Percentiles rank a stretch among this genome's conserved stretches.
phyloP scores from a whole-genome alignment of 2,329 filamentous ascomycete species.

The Fusarium subtropicale region DNA sequence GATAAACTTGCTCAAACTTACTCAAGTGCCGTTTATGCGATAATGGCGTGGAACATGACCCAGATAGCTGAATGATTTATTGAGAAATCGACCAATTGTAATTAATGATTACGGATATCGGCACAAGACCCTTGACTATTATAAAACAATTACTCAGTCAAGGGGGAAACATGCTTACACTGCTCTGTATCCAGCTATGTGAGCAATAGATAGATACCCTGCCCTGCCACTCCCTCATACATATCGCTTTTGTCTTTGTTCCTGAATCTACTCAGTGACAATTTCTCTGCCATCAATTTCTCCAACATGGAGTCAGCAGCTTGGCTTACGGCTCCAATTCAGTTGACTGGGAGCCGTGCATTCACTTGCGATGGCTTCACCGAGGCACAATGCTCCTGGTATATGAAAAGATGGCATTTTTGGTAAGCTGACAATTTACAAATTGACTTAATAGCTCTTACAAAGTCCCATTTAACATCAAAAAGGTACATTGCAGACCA shows the following conservation, averaged over 20 bases:
- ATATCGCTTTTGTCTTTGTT: neutral
- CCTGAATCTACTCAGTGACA: neutral
- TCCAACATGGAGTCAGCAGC: neutral
- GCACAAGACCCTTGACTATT: neutral
- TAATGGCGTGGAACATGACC: neutral
- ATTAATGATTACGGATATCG: neutral
- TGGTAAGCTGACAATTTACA: neutral
- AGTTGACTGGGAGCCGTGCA: neutral
- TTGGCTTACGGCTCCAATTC: neutral
- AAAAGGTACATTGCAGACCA: neutral
- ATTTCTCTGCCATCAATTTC: neutral
- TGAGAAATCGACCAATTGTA: neutral
- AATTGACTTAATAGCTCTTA: rapidly evolving
- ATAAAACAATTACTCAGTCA: neutral
- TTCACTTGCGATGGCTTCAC: neutral
- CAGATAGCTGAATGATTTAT: neutral
- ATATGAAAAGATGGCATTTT: neutral
- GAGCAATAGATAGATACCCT: neutral
- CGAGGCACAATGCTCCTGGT: neutral
- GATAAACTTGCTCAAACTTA: neutral
- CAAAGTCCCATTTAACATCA: neutral
- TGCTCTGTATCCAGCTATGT: neutral
- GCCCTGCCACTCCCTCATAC: neutral
- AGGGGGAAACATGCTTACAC: neutral
- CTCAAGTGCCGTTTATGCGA: neutral